phyloP scores from a whole-genome alignment of 2,329 filamentous ascomycete genomes.

The Epichloe aotearoae region DNA sequence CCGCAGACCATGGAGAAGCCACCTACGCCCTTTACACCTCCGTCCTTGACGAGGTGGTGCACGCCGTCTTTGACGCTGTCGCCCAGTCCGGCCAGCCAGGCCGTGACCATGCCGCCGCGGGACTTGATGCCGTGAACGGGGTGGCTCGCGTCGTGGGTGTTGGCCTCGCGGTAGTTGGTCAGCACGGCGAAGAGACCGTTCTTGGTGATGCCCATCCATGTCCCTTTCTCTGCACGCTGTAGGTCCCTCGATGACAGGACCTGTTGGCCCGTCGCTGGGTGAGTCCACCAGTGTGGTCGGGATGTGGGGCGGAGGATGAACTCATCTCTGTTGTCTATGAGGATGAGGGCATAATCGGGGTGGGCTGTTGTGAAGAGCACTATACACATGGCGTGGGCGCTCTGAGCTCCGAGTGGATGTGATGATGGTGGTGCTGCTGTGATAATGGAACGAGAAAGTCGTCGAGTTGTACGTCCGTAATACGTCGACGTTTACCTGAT shows the following conservation, averaged over 20 bases:
- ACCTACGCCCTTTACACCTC: slow-evolving; percentile 45
- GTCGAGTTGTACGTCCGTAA: too few relatives aligned
- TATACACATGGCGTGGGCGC: slow-evolving; percentile 51
- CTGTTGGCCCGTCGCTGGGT: slow-evolving; percentile 25
- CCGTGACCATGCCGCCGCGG: slow-evolving; percentile 50
- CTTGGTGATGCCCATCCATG: slow-evolving; percentile 52
- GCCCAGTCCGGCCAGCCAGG: slow-evolving; percentile 41
- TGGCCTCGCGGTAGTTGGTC: slow-evolving; percentile 52
- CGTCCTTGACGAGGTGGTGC: slow-evolving; percentile 35
- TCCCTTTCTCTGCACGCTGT: slow-evolving; percentile 47
- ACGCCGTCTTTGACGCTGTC: slow-evolving; percentile 37
- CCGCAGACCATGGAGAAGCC: slow-evolving; percentile 56
- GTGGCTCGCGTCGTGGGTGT: slow-evolving; percentile 33
- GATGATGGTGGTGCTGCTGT: too few relatives aligned
- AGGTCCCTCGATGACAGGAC: slow-evolving; percentile 50
- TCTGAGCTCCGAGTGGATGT: too few relatives aligned
- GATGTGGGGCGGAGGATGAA: slow-evolving; percentile 52
- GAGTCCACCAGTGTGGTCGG: slow-evolving; percentile 50
- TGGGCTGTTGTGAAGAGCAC: slow-evolving; percentile 63
- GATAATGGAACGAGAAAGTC: too few relatives aligned
- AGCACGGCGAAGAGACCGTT: slow-evolving; percentile 48
- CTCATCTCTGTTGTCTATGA: slow-evolving; percentile 69
- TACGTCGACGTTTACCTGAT: too few relatives aligned
- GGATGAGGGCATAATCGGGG: slow-evolving; percentile 59
- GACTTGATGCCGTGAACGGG: slow-evolving; percentile 42